Evolutionary conservation across 176 grass and related monocot genomes (phyloP).

Genomic region (Puya raimondii): DNA sequence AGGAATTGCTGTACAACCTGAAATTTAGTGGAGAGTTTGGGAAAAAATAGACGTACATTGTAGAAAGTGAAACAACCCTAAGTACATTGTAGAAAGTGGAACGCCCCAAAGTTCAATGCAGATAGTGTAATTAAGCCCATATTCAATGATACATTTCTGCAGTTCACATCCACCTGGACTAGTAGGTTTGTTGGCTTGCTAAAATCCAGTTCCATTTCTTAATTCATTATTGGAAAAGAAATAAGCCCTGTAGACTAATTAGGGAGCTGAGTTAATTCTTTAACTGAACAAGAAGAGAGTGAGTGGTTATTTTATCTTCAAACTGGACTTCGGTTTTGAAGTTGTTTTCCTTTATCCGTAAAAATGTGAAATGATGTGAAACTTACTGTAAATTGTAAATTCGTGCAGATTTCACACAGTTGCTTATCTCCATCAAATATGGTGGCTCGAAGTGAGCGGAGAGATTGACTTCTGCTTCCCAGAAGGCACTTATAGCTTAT

Average conservation of each 20-base stretch:
- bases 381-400: slow-evolving; percentile 1
- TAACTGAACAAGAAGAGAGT: neutral
- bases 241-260: neutral
- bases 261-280: neutral
- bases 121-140: neutral
- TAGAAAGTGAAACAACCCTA: no score
- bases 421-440: slow-evolving; percentile 75
- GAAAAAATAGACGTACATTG: no score
- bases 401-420: slow-evolving; percentile 54
- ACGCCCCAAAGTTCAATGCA: no score
- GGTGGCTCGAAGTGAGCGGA: slow-evolving; percentile 93
- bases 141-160: neutral
- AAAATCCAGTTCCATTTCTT: neutral
- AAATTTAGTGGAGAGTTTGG: no score
- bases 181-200: neutral
- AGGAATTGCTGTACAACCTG: no score
- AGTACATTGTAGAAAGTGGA: no score
- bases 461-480: slow-evolving; percentile 80
- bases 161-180: neutral
- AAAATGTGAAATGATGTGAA: slow-evolving; percentile 14
- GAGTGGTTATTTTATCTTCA: neutral
- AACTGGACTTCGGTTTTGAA: neutral
- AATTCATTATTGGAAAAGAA: neutral
- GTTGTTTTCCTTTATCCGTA: neutral
- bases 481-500: slow-evolving; percentile 77